Percentiles rank a stretch among this genome's conserved stretches.
These are phyloP conservation scores for Heteromeles arbutifolia DNA, from an alignment of 306 rosid species.

Conservation along the genomic window DNA sequence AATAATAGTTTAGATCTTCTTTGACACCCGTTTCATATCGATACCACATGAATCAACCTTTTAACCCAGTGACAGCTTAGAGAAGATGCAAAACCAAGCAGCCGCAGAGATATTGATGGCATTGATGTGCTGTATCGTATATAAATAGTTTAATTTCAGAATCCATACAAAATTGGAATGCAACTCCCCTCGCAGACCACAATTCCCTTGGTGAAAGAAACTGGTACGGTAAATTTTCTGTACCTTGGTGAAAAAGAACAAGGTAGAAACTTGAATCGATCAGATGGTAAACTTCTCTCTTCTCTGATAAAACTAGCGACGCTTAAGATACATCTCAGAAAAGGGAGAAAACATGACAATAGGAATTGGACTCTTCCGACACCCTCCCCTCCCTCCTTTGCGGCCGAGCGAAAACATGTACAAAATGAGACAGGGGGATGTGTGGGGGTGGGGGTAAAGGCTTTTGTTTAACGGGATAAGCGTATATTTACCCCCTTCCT, in stretches of 20 bases:
- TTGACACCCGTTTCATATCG: neutral
- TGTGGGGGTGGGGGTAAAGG: neutral
- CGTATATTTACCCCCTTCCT: slow-evolving; percentile 25
- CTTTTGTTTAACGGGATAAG: neutral
- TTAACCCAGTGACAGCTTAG: no score
- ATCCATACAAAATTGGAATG: neutral
- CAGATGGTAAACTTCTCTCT: neutral
- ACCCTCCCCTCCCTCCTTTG: slow-evolving; percentile 10
- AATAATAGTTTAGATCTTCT: neutral
- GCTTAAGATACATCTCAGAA: slow-evolving; percentile 2
- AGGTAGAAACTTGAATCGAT: neutral
- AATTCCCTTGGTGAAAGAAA: neutral
- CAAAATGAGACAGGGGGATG: slow-evolving; percentile 1
- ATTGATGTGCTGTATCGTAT: neutral
- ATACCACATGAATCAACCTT: no score
- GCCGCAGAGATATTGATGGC: neutral
- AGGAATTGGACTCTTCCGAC: slow-evolving; percentile 16
- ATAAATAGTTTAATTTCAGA: neutral
- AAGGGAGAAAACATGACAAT: neutral
- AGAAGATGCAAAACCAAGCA: neutral
- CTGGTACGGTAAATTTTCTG: neutral
- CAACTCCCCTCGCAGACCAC: neutral
- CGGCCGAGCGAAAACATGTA: slow-evolving; percentile 30
- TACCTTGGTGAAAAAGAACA: neutral
- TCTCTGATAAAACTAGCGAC: neutral